These are phyloP conservation scores for Xylariales sp. DNA, from an alignment of 2,329 filamentous ascomycete species.

Conservation along the genomic window DNA sequence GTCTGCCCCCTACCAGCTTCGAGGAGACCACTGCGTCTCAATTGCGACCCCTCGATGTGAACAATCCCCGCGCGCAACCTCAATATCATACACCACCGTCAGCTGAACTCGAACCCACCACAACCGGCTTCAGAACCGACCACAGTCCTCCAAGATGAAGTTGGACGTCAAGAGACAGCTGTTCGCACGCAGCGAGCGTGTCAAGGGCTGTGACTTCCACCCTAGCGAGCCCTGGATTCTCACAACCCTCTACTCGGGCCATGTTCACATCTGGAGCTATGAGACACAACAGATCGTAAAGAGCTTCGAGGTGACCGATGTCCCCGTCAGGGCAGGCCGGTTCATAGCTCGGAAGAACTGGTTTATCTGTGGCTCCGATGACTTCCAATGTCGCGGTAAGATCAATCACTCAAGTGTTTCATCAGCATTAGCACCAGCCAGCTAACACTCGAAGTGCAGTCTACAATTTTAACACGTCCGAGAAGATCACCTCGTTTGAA, in stretches of 20 bases:
- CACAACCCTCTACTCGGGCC: conserved; percentile 95
- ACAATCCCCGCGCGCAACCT: no score
- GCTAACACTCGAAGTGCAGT: no score
- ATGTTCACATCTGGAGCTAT: conserved; percentile 99
- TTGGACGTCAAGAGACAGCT: conserved; percentile 62
- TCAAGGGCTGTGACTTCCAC: conserved; percentile 95
- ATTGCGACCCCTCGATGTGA: no score
- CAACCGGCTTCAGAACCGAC: no score
- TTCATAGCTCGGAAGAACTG: conserved; percentile 99
- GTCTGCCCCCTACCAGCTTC: no score
- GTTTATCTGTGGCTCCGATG: conserved; percentile 93
- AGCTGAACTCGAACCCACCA: no score
- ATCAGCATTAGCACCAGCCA: no score
- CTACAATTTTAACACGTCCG: conserved; percentile 99
- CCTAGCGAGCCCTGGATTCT: conserved; percentile 95
- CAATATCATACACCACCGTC: no score
- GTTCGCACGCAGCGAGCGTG: conserved; percentile 87
- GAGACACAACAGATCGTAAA: conserved; percentile 96
- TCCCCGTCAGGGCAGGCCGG: conserved; percentile 91
- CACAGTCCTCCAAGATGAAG: conserved; percentile 25
- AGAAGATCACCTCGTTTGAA: conserved; percentile 96
- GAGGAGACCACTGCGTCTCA: no score
- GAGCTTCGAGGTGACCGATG: conserved; percentile 97
- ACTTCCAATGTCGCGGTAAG: conserved; percentile 82
- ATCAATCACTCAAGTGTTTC: no score